Evolutionary conservation across 1,139 yeast species (phyloP), one percentile per base, ranked within the genome.

Genomic region (Magnusiomyces starmeri): DNA sequence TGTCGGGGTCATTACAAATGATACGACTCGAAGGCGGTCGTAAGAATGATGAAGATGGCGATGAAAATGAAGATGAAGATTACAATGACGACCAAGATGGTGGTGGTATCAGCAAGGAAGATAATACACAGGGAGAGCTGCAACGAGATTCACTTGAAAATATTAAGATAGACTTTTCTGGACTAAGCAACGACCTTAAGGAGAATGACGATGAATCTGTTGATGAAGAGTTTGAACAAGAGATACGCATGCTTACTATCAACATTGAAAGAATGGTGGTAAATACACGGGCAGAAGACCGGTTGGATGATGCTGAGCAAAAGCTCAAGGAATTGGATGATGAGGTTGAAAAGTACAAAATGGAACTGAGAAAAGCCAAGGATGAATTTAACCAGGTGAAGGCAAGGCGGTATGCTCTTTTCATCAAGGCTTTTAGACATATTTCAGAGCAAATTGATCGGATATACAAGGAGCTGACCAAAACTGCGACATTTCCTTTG

Each of bases 381-480:
- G 78, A 75, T 24, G 74, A 75, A 56, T 90, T 85, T 66, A 77
- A 81, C 46, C 76, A 73, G 6, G 72, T 88, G 16, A 85, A 80
- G 61, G 73, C 72, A 10, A 72, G 75, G 56, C 77, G 98, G 56
- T 75, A 75, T 54, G 78, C 79, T 8, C 62, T 70, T 41, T 90
- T 89, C 65, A 81, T 78, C 69, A 73, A 74, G 49, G 95, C 96
- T 0, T 90, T 83, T 62, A 78, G 79, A 34, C 94, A 85, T 62
- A 85, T 90, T 43, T 77, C 90, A 2, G 76, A 74, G 0, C 75
- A 77, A 55, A 85, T 90, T 60, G 96, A 88, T 64, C 70, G 74
- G 1, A 82, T 88, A n/a, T 90, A 90, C 69, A 86, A 90, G 63
- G 97, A 90, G 59, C 73, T 90, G 54, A 92, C 97, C 0, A 81